These are phyloP conservation scores for Aspergillus saccharolyticus DNA, from an alignment of 495 filamentous ascomycete genomes.

Conservation along the genomic window DNA sequence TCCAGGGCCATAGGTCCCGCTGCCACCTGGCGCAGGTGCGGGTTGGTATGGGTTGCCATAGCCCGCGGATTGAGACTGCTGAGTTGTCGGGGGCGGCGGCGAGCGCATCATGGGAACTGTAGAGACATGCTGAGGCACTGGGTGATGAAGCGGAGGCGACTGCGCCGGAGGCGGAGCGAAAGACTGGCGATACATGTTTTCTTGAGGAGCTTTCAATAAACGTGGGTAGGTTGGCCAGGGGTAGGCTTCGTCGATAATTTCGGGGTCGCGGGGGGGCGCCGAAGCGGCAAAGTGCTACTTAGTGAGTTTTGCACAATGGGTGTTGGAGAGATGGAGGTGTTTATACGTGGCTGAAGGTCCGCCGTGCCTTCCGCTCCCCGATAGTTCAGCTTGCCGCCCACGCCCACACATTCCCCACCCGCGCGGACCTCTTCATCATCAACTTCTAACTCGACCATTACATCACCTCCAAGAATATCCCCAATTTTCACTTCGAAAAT, in stretches of 20 bases:
- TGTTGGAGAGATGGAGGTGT: conserved; percentile 20
- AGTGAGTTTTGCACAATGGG: conserved; percentile 4
- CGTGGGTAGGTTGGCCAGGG: conserved; percentile 1
- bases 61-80: conserved; percentile 60
- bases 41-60: conserved; percentile 75
- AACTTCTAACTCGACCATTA: conserved; percentile 3
- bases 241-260: neutral
- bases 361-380: conserved; percentile 20
- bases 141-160: conserved; percentile 95
- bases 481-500: conserved; percentile 41
- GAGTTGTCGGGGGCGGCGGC: conserved; percentile 77
- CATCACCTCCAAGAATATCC: conserved; percentile 1
- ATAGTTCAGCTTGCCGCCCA: conserved; percentile 30
- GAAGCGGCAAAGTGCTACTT: conserved; percentile 1
- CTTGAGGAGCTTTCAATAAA: neutral
- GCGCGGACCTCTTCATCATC: conserved; percentile 17
- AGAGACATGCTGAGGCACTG: conserved; percentile 96
- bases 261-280: conserved; percentile 1
- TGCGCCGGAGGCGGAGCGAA: conserved; percentile 73
- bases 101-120: conserved; percentile 98
- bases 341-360: conserved; percentile 42
- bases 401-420: conserved; percentile 36
- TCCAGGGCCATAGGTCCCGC: conserved; percentile 58
- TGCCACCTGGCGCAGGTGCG: conserved; percentile 44
- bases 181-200: conserved; percentile 72